These are phyloP conservation scores for Venturia nashicola DNA, from an alignment of 2,329 filamentous ascomycete genomes.

Conservation along the genomic window DNA sequence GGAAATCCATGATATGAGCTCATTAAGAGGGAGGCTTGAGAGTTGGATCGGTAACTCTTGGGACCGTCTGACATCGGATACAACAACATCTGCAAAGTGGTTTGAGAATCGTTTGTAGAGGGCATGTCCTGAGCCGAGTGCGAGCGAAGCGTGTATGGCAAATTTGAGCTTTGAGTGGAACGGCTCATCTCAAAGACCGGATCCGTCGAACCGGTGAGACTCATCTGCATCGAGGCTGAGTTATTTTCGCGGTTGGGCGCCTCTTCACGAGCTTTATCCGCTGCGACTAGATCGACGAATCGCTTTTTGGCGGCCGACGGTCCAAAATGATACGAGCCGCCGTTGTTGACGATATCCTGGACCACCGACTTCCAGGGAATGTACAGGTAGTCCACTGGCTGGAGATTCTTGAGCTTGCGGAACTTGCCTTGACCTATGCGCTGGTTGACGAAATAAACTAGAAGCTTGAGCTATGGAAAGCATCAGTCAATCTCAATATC, in stretches of 20 bases:
- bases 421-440: not conserved
- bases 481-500: not conserved
- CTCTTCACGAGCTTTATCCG: not conserved
- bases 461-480: constrained; percentile 16
- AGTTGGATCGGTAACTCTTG: not conserved
- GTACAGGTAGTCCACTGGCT: constrained; percentile 1
- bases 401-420: not conserved
- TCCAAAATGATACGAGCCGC: constrained; percentile 47
- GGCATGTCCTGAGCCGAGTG: not conserved
- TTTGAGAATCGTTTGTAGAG: not conserved
- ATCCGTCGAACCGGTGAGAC: not conserved
- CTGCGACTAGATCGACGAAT: constrained; percentile 35
- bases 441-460: not conserved
- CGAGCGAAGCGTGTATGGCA: not conserved
- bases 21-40: not conserved
- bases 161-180: not conserved
- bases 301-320: constrained; percentile 52
- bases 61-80: not conserved
- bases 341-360: constrained; percentile 38
- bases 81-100: not conserved
- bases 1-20: not conserved
- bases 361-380: constrained; percentile 48
- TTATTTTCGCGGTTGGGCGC: not conserved
- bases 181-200: not conserved
- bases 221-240: not conserved